Base-by-base conservation (phyloP, 202 grass and related monocot genomes). In the Carex arenaria region DNA sequence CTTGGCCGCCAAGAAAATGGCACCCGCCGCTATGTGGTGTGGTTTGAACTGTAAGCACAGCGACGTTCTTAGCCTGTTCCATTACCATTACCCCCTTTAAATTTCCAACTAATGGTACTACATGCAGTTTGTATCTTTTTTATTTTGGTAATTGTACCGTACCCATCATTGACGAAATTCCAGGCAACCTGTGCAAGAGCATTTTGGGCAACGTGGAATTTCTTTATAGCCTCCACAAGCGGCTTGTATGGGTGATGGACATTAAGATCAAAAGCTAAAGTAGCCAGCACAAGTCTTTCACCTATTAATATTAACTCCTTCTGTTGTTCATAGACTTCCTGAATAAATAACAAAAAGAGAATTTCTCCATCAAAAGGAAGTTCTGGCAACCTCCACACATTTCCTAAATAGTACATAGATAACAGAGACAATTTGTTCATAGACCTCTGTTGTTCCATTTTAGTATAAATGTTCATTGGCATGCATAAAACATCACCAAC, bases 101-200 rank as follows among this genome's bases (percentile, higher is more conserved):
- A 78, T 78, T 77, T 78, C 28, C 73, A 60, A 78, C 73, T 78
- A 78, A 78, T 78, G 73, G 72, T 36, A 77, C 72, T 78, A 59
- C 73, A 78, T 78, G 73, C 73, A 78, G 73, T 78, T 78, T 78
- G 73, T 78, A 78, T 56, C 73, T 38, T 78, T 89, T 94, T 90
- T 73, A 91, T 9, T 89, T 65, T 85, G 68, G 81, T 89, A 83
- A 87, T 54, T 94, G 89, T 91, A 91, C 77, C 89, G 73, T 97
- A 98, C 95, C 95, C 95, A 90, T 98, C 95, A 64, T 98, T 98
- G 86, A 98, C 95, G 87, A 98, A 98, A 93, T 93, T 98, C 95
- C 92, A 98, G 81, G 95, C 95, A 93, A 94, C 95, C 89, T 98
- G 95, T 80, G 92, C 95, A 86, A 98, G 95, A 15, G 90, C 95